Evolutionary conservation across 345 rosid genomes (phyloP).

Genomic region (Lepidium didymum): DNA sequence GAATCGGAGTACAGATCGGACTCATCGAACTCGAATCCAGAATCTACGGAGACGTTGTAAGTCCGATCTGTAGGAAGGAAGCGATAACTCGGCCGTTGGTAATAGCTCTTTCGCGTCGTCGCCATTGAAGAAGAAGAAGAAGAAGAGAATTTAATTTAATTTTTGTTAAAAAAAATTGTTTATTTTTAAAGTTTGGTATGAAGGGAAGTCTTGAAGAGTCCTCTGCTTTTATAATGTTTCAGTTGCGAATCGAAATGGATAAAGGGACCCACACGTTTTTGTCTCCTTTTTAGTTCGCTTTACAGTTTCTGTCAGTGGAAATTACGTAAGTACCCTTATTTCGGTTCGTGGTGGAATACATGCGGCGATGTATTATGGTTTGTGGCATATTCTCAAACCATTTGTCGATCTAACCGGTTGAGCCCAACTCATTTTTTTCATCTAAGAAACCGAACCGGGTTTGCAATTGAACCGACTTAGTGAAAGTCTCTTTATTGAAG

Average conservation of each 20-base stretch:
- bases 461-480: too few relatives aligned
- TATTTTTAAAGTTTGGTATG: not conserved
- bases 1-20: conserved; percentile 25
- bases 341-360: not conserved
- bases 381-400: not conserved
- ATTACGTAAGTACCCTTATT: not conserved
- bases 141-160: not conserved
- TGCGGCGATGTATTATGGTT: not conserved
- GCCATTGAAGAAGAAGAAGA: conserved; percentile 37
- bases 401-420: not conserved
- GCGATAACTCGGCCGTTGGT: conserved; percentile 33
- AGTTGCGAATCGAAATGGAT: not conserved
- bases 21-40: conserved; percentile 27
- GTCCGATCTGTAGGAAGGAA: conserved; percentile 27
- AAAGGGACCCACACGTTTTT: not conserved
- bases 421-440: too few relatives aligned
- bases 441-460: too few relatives aligned
- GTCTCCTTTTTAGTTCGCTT: not conserved
- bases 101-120: conserved; percentile 32
- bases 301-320: not conserved
- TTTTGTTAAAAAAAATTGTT: too few relatives aligned
- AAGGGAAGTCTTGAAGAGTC: conserved; percentile 3
- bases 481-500: too few relatives aligned
- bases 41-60: not conserved
- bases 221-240: conserved; percentile 4